Conservation (phyloP, 495 filamentous ascomycete genomes). For the Xanthoparmelia taractica region DNA sequence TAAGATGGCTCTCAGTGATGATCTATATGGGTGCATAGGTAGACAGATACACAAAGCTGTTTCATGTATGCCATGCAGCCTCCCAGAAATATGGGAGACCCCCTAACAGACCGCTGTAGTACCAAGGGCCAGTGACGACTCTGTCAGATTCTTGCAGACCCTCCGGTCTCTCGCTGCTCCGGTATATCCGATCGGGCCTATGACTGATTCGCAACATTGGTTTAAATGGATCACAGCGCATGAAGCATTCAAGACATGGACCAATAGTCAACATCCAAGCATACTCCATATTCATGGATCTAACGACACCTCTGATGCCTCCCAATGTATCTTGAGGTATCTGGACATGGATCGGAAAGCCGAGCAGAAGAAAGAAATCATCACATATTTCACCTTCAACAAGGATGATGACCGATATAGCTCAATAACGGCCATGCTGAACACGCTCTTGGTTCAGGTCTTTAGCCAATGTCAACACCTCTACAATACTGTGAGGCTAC, state of each 20-base stretch:
- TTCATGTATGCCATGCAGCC: background rate
- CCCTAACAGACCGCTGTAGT: background rate
- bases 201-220: background rate
- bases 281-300: background rate
- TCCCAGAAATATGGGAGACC: background rate
- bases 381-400: background rate
- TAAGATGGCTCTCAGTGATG: background rate
- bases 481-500: background rate
- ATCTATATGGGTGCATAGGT: background rate
- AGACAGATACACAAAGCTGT: background rate
- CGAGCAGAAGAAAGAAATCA: background rate
- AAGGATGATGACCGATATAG: background rate
- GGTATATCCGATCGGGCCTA: background rate
- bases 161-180: background rate
- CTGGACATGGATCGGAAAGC: background rate
- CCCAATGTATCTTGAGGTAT: background rate
- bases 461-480: background rate
- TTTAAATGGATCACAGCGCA: background rate
- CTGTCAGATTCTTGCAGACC: background rate
- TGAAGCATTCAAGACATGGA: background rate
- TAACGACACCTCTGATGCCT: background rate
- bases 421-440: background rate
- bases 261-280: background rate
- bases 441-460: background rate
- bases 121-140: background rate